phyloP scores from a whole-genome alignment of 2,329 filamentous ascomycete genomes.

The Ophiostoma perfectum region DNA sequence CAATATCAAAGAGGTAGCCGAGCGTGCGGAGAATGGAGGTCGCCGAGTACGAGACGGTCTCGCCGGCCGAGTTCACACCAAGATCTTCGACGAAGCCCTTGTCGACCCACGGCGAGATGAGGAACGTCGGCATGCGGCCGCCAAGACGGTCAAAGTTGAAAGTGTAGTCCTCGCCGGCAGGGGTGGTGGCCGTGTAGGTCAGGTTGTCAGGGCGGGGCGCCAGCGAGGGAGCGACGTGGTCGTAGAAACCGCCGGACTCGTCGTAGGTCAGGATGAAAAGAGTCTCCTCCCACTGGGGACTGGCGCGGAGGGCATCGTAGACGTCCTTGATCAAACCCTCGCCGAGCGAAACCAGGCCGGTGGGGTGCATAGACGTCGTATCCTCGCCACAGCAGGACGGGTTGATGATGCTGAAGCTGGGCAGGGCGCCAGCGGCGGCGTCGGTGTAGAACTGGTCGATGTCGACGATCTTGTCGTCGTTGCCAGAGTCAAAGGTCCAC shows the following conservation, averaged over 20 bases:
- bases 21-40: conserved; percentile 41
- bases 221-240: conserved; percentile 41
- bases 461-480: conserved; percentile 31
- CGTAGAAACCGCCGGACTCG: conserved; percentile 44
- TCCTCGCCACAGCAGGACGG: conserved; percentile 45
- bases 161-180: conserved; percentile 35
- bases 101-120: conserved; percentile 42
- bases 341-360: conserved; percentile 40
- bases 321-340: conserved; percentile 43
- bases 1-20: conserved; percentile 40
- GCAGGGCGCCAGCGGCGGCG: conserved; percentile 40
- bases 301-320: conserved; percentile 40
- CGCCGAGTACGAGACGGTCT: conserved; percentile 38
- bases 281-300: conserved; percentile 43
- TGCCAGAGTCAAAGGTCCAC: conserved; percentile 37
- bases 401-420: conserved; percentile 45
- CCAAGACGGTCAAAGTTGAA: conserved; percentile 40
- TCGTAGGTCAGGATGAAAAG: conserved; percentile 45
- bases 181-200: conserved; percentile 35
- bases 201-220: conserved; percentile 37
- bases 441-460: conserved; percentile 42
- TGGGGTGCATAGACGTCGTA: conserved; percentile 42
- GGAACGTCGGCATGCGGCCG: conserved; percentile 40
- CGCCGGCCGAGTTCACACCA: conserved; percentile 35
- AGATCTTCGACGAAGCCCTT: conserved; percentile 38